phyloP scores from a whole-genome alignment of 2,329 filamentous ascomycete genomes.

The Didymella lethalis region DNA sequence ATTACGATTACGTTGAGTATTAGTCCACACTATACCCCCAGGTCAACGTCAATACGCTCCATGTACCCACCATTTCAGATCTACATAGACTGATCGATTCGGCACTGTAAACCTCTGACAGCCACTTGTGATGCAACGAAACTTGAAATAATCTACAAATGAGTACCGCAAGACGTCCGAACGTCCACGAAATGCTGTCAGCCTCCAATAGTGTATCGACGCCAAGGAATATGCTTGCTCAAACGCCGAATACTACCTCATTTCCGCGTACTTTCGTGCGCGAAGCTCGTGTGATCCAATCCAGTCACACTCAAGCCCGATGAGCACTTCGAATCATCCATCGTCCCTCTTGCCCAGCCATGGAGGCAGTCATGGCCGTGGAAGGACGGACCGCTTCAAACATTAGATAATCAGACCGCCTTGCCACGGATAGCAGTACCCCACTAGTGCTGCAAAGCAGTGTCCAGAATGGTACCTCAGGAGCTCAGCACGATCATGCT shows the following conservation, averaged over 20 bases:
- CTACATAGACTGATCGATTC: not conserved
- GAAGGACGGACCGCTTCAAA: not conserved
- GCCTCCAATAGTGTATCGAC: slow-evolving; percentile 5
- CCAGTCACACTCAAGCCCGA: not conserved
- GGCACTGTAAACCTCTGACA: not conserved
- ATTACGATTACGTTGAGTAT: not conserved
- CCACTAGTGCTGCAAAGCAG: slow-evolving; percentile 9
- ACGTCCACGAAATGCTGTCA: slow-evolving; percentile 6
- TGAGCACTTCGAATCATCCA: not conserved
- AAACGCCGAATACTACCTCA: slow-evolving; percentile 1
- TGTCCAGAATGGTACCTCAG: slow-evolving; percentile 5
- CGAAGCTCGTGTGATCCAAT: not conserved
- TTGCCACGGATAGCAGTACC: slow-evolving; percentile 13
- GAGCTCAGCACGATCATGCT: slow-evolving; percentile 7
- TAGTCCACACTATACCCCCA: not conserved
- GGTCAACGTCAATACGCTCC: no score
- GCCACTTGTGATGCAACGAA: not conserved
- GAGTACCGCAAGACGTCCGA: not conserved
- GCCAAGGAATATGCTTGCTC: slow-evolving; percentile 2
- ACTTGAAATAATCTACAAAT: not conserved
- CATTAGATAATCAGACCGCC: slow-evolving; percentile 1
- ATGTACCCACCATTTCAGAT: no score
- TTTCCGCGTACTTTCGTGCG: slow-evolving; percentile 1
- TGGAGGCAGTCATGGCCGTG: not conserved
- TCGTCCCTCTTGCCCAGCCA: not conserved